Evolutionary conservation across 2,329 filamentous ascomycete genomes (phyloP).

Genomic region (Paraphoma chrysanthemicola): DNA sequence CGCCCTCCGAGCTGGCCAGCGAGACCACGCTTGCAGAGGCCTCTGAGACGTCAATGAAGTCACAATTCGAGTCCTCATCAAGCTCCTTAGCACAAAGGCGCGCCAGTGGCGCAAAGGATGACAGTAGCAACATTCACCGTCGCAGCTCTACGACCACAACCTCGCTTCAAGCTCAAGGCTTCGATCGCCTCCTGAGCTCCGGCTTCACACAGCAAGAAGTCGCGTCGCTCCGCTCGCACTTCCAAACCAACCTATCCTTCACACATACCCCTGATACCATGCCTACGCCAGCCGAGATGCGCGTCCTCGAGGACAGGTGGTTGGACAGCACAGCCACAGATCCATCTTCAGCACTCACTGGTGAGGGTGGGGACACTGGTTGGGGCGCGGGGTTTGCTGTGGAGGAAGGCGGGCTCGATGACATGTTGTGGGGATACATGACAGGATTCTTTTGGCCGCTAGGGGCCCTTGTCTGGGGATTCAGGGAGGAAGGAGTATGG

Average conservation of each 20-base stretch:
- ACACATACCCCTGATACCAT: conserved; percentile 88
- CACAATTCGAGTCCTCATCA: conserved; percentile 30
- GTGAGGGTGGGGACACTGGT: conserved; percentile 47
- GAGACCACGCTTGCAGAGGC: conserved; percentile 62
- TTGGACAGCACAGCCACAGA: conserved; percentile 69
- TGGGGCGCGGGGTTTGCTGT: conserved; percentile 62
- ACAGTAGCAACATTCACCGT: conserved; percentile 16
- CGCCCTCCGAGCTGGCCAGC: conserved; percentile 69
- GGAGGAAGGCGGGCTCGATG: conserved; percentile 73
- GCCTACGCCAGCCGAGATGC: conserved; percentile 78
- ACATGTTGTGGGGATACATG: conserved; percentile 85
- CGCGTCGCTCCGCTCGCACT: conserved; percentile 83
- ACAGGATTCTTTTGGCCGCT: conserved; percentile 96
- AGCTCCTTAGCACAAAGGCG: conserved; percentile 17
- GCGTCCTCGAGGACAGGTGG: conserved; percentile 87
- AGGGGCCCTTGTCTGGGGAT: conserved; percentile 82
- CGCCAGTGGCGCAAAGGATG: conserved; percentile 18
- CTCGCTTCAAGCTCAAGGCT: conserved; percentile 77
- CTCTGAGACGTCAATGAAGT: conserved; percentile 49
- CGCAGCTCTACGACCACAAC: conserved; percentile 47
- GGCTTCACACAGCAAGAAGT: conserved; percentile 88
- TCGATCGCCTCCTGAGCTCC: conserved; percentile 81
- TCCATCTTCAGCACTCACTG: conserved; percentile 48
- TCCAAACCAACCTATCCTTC: conserved; percentile 81
- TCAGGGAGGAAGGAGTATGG: conserved; percentile 88